Percentiles rank a stretch among this genome's conserved stretches.
Evolutionary conservation across 139 green algal genomes (phyloP).

Genomic region (Desmodesmus armatus): DNA sequence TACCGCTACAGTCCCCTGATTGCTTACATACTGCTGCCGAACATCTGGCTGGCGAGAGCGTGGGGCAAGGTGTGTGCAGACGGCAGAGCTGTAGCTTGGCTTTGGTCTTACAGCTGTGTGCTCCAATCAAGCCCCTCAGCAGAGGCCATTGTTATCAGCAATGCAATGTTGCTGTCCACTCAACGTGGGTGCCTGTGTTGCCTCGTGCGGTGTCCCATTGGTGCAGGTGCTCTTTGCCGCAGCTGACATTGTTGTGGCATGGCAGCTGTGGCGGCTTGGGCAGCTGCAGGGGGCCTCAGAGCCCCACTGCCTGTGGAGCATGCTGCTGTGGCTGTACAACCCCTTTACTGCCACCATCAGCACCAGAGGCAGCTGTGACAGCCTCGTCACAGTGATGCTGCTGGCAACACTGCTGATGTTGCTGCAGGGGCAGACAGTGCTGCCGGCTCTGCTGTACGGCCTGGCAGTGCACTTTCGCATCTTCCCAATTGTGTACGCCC

Average conservation of each 20-base stretch:
- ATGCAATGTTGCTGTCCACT: too few species aligned
- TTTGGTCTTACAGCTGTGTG: neutral
- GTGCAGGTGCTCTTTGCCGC: conserved; percentile 77
- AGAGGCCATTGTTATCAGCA: neutral
- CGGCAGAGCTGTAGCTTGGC: neutral
- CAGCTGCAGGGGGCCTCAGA: conserved; percentile 3
- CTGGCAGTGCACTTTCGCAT: conserved; percentile 93
- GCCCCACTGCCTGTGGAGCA: conserved; percentile 10
- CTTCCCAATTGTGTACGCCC: conserved; percentile 93
- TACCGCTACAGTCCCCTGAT: conserved; percentile 95
- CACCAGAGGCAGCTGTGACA: conserved; percentile 90
- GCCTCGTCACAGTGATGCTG: conserved; percentile 83
- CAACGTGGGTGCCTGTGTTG: too few species aligned
- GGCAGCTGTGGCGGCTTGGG: conserved; percentile 58
- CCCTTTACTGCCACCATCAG: conserved; percentile 94
- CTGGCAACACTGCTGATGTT: conserved; percentile 75
- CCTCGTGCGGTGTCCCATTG: neutral
- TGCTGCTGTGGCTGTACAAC: conserved; percentile 93
- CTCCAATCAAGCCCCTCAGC: neutral
- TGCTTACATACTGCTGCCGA: conserved; percentile 86
- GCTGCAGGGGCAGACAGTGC: conserved; percentile 26
- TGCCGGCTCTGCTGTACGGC: conserved; percentile 76
- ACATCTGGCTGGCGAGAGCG: conserved; percentile 70
- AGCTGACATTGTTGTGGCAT: conserved; percentile 75
- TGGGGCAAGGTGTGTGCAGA: conserved; percentile 84